Conservation (phyloP, 306 rosid species). For the Styphnolobium japonicum region DNA sequence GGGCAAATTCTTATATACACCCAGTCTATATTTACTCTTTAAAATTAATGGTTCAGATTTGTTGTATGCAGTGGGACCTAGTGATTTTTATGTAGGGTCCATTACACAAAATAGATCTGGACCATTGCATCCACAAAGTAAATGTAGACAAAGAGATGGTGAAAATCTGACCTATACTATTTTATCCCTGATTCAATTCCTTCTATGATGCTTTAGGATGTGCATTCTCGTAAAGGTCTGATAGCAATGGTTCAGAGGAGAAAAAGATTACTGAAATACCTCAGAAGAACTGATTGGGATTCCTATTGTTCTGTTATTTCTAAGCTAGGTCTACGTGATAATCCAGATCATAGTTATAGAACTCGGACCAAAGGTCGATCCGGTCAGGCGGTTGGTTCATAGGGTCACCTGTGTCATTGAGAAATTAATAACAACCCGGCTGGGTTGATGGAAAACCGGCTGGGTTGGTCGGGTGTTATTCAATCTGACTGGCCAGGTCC, state of each 20-base stretch:
- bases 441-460: neutral
- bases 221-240: slow-evolving; percentile 89
- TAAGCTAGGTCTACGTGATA: slow-evolving; percentile 84
- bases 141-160: no score
- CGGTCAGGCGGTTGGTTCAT: neutral
- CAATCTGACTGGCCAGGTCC: neutral
- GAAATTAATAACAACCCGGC: neutral
- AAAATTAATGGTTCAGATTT: neutral
- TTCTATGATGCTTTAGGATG: slow-evolving; percentile 53
- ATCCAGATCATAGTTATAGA: slow-evolving; percentile 48
- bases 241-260: slow-evolving; percentile 83
- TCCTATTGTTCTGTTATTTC: slow-evolving; percentile 83
- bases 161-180: neutral
- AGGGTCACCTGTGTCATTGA: no score
- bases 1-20: neutral
- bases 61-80: neutral
- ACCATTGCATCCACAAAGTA: no score
- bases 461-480: neutral
- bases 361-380: neutral
- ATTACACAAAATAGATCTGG: neutral
- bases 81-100: neutral
- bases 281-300: slow-evolving; percentile 92
- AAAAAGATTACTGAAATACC: slow-evolving; percentile 78
- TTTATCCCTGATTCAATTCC: slow-evolving; percentile 16
- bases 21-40: neutral